Evolutionary conservation across 805 yeast species (phyloP).

Genomic region (Wickerhamiella galacta): DNA sequence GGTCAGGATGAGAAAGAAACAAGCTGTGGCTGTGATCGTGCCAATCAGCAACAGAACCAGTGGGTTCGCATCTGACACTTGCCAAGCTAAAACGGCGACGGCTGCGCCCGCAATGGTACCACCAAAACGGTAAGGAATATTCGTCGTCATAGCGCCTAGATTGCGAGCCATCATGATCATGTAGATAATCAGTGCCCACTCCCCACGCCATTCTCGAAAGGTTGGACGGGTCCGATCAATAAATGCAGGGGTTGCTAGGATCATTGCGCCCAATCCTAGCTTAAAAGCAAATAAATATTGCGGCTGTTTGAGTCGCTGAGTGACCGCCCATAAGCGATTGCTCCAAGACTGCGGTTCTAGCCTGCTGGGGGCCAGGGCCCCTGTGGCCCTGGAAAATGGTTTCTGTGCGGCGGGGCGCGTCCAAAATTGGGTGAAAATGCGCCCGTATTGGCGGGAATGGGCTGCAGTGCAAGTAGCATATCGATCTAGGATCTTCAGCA

Average conservation of each 20-base stretch:
- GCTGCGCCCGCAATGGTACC: constrained; percentile 65
- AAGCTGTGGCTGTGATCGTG: constrained; percentile 24
- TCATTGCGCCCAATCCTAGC: constrained; percentile 62
- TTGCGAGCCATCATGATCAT: constrained; percentile 75
- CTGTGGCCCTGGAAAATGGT: constrained; percentile 9
- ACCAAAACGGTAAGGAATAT: constrained; percentile 32
- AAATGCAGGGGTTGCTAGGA: constrained; percentile 52
- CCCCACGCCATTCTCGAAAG: constrained; percentile 57
- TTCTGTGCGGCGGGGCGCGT: too few species aligned
- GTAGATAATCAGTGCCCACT: constrained; percentile 72
- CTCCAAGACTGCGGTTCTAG: constrained; percentile 12
- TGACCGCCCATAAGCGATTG: constrained; percentile 22
- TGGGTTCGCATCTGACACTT: constrained; percentile 37
- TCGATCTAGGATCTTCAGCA: constrained; percentile 30
- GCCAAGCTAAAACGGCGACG: constrained; percentile 46
- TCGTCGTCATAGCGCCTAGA: constrained; percentile 69
- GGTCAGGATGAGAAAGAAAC: constrained; percentile 39
- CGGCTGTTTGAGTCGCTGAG: constrained; percentile 38
- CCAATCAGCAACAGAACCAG: constrained; percentile 36
- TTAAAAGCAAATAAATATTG: constrained; percentile 68
- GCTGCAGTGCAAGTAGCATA: too few species aligned
- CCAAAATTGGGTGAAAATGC: too few species aligned
- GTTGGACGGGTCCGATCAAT: constrained; percentile 34
- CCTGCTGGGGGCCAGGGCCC: constrained; percentile 9
- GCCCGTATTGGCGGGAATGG: too few species aligned